These are phyloP conservation scores for Novymonas esmeraldas DNA, from an alignment of 208 protist genomes.

Conservation along the genomic window DNA sequence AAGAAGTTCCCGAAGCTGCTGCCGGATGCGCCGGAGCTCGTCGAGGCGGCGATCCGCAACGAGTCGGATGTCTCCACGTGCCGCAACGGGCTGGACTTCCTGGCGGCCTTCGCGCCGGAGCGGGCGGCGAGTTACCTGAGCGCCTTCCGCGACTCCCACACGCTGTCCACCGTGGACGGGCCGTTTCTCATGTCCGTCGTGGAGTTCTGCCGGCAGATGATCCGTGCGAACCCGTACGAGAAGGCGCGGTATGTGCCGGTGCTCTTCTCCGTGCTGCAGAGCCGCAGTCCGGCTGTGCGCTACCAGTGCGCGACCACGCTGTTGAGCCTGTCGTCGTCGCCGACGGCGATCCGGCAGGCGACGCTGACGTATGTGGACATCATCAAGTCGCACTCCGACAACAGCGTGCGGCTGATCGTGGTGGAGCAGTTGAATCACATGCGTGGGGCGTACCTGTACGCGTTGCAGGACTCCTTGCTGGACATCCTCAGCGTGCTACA, in stretches of 20 bases:
- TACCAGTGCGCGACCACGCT: constrained; percentile 96
- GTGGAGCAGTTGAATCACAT: constrained; percentile 95
- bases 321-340: constrained; percentile 94
- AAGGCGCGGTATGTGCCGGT: constrained; percentile 95
- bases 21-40: constrained; percentile 96
- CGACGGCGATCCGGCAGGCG: constrained; percentile 95
- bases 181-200: constrained; percentile 92
- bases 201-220: constrained; percentile 85
- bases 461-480: constrained; percentile 95
- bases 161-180: constrained; percentile 84
- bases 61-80: constrained; percentile 94
- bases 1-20: constrained; percentile 94
- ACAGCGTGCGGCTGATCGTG: constrained; percentile 99
- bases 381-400: constrained; percentile 94
- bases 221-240: constrained; percentile 82
- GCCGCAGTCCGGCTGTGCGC: constrained; percentile 92
- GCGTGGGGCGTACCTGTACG: constrained; percentile 64
- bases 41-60: constrained; percentile 92
- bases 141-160: constrained; percentile 85
- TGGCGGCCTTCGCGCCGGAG: constrained; percentile 95
- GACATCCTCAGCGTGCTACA: constrained; percentile 95
- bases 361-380: constrained; percentile 94
- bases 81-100: constrained; percentile 98
- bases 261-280: constrained; percentile 95
- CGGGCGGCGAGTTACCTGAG: constrained; percentile 94